These are phyloP conservation scores for Pythium rhizo-oryzae DNA, from an alignment of 352 stramenopile species.

Conservation along the genomic window DNA sequence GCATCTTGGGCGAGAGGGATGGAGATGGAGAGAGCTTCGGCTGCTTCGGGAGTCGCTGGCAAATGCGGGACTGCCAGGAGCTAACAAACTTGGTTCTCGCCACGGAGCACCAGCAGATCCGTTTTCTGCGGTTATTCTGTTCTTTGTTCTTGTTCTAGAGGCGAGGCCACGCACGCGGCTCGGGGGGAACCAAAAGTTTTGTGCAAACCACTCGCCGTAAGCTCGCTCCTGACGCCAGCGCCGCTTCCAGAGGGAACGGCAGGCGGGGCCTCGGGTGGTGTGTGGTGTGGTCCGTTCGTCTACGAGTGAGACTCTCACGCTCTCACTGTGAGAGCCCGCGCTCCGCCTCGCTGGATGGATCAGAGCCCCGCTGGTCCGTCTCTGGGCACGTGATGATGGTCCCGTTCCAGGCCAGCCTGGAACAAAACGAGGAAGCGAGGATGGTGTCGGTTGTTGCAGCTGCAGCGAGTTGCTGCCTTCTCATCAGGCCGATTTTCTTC, in stretches of 20 bases:
- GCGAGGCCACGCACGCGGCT: not conserved
- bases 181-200: conserved; percentile 4
- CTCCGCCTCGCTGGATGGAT: not conserved
- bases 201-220: conserved; percentile 24
- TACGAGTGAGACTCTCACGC: not conserved
- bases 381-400: not conserved
- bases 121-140: not conserved
- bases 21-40: not conserved
- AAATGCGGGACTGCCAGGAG: conserved; percentile 14
- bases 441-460: not conserved
- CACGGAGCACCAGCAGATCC: not conserved
- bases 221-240: conserved; percentile 20
- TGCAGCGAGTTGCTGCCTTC: conserved; percentile 11
- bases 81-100: not conserved
- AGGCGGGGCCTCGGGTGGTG: not conserved
- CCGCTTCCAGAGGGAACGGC: not conserved
- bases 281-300: conserved; percentile 11
- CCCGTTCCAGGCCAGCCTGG: not conserved
- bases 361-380: conserved; percentile 1
- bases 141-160: conserved; percentile 1
- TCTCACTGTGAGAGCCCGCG: no score
- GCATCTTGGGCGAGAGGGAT: conserved; percentile 11
- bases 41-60: not conserved
- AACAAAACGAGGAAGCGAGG: not conserved
- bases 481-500: conserved; percentile 15